These are phyloP conservation scores for Trifolium subterraneum DNA, from an alignment of 306 rosid species.

Conservation along the genomic window DNA sequence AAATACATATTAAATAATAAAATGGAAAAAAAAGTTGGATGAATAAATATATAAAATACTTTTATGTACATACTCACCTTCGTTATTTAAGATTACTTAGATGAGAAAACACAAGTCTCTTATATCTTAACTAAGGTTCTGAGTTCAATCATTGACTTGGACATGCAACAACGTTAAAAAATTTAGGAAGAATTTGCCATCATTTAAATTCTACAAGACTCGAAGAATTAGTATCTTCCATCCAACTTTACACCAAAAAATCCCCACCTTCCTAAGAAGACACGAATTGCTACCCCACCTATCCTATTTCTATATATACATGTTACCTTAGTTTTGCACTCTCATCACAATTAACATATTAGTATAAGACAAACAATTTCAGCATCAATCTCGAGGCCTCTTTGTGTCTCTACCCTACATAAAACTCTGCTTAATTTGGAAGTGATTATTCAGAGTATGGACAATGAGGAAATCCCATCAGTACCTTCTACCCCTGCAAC, in stretches of 20 bases:
- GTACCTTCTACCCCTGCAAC: slow-evolving; percentile 69
- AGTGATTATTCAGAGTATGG: slow-evolving; percentile 46
- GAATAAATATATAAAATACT: neutral
- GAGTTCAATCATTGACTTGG: no score
- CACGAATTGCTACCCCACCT: neutral
- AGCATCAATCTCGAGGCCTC: slow-evolving; percentile 29
- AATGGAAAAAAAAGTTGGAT: neutral
- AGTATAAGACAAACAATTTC: slow-evolving; percentile 35
- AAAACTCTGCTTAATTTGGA: neutral
- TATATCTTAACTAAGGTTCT: no score
- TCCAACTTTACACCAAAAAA: no score
- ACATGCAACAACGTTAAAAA: no score
- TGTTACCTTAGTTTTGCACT: neutral
- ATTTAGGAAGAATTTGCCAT: no score
- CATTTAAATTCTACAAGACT: no score
- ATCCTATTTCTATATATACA: slow-evolving; percentile 39
- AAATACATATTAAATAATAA: neutral
- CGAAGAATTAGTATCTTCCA: no score
- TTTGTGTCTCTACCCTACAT: neutral
- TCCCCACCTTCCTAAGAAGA: slow-evolving; percentile 1
- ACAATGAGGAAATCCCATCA: slow-evolving; percentile 56
- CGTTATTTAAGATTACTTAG: no score
- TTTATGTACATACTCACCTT: neutral
- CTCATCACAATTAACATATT: slow-evolving; percentile 32
- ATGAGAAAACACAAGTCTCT: no score